Evolutionary conservation across 441 rosid species (phyloP), one percentile per base, ranked within the genome.

Genomic region (Breynia disticha): DNA sequence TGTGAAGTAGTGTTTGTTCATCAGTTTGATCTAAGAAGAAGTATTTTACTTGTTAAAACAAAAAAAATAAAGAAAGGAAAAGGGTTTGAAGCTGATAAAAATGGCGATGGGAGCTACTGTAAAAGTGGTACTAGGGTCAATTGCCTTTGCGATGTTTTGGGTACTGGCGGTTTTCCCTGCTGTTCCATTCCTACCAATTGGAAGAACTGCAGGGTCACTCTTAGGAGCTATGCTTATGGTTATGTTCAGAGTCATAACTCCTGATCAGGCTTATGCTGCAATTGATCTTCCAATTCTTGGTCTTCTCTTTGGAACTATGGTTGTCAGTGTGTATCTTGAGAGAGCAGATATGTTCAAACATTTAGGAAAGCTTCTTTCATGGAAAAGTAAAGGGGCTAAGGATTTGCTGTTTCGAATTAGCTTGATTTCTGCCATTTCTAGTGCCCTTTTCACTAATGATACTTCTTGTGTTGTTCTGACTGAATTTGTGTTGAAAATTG

Each of bases 261-360:
- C 95, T 0, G 88, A 83, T 18, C 72, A 84, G 54, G 98, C 96
- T 11, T 85, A 84, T 47, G 76, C 77, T 7, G 80, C 98, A 11
- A 85, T 90, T 51, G 93, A 90, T 63, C 87, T 90, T 19, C 80
- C 87, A 2, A 83, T 90, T 45, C 83, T 90, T 6, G 95, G 95
- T 12, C 96, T 90, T 61, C 77, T 90, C 38, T 90, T 87, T 20
- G 97, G 96, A 6, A 90, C 95, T 0, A 87, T 90, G 97, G 93
- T 90, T 48, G 90, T 90, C 19, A 75, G 93, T 54, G 61, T 67
- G 19, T 90, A 87, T 71, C 90, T 90, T 12, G 90, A 87, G 44
- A 71, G 76, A 57, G 97, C 96, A 19, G 95, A 87, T 46, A 68
- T 87, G 78, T 90, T 90, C 65, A 72, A 75, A 55, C 80, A 84